Evolutionary conservation across 2,329 filamentous ascomycete genomes (phyloP).

Genomic region (Stylonectria norvegica): DNA sequence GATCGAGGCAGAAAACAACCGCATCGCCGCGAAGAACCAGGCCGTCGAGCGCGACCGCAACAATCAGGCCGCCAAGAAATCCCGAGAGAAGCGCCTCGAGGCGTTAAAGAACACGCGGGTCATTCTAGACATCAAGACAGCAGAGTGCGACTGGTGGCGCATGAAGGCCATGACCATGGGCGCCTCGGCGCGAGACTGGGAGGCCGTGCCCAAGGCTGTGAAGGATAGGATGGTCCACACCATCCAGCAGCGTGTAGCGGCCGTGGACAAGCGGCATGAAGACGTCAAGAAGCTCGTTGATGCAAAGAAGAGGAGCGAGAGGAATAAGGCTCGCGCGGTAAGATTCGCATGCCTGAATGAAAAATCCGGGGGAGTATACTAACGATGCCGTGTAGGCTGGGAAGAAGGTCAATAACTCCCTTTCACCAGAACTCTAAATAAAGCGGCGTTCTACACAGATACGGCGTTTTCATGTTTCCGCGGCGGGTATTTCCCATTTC

Average conservation of each 20-base stretch:
- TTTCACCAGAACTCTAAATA: no score
- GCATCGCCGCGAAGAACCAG: conserved; percentile 23
- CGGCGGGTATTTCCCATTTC: no score
- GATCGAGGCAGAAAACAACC: conserved; percentile 25
- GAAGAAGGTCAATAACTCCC: no score
- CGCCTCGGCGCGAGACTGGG: conserved; percentile 20
- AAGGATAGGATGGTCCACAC: conserved; percentile 20
- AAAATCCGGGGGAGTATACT: no score
- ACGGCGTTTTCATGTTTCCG: no score
- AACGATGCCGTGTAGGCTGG: no score
- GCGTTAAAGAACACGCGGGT: conserved; percentile 16
- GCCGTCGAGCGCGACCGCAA: conserved; percentile 32
- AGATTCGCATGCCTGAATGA: background rate
- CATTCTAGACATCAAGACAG: conserved; percentile 22
- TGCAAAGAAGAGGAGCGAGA: conserved; percentile 17
- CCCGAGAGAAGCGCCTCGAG: conserved; percentile 31
- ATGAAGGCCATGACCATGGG: conserved; percentile 25
- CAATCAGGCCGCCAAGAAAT: conserved; percentile 38
- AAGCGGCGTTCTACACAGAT: no score
- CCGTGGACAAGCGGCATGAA: conserved; percentile 11
- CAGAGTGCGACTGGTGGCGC: conserved; percentile 29
- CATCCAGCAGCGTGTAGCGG: conserved; percentile 15
- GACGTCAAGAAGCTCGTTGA: conserved; percentile 20
- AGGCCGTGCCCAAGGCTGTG: conserved; percentile 10
- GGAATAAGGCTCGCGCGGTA: conserved; percentile 8